Percentiles rank a stretch among this genome's conserved stretches.
These are phyloP conservation scores for Fusarium haematococcum DNA, from an alignment of 2,329 filamentous ascomycete species.

Conservation along the genomic window DNA sequence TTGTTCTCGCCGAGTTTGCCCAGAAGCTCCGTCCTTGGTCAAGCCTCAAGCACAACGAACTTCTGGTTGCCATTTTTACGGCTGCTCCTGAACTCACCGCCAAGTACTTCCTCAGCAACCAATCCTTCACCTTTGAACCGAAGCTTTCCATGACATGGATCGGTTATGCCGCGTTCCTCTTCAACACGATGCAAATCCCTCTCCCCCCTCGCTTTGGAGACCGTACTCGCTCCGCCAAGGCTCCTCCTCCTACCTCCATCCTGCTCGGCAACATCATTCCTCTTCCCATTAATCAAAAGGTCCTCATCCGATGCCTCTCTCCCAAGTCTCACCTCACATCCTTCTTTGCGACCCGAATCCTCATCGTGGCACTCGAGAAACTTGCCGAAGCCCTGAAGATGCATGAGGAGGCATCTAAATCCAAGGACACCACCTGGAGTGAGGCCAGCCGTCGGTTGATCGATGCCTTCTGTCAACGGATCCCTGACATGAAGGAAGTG, in stretches of 20 bases:
- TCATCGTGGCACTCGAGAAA: slow-evolving; percentile 85
- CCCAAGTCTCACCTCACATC: slow-evolving; percentile 83
- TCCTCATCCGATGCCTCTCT: slow-evolving; percentile 81
- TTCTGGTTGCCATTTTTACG: slow-evolving; percentile 83
- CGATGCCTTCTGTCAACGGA: slow-evolving; percentile 80
- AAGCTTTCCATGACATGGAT: slow-evolving; percentile 96
- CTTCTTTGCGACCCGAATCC: slow-evolving; percentile 84
- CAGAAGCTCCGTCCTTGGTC: slow-evolving; percentile 86
- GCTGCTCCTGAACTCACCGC: slow-evolving; percentile 87
- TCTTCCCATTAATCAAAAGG: slow-evolving; percentile 82
- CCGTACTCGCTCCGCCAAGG: slow-evolving; percentile 66
- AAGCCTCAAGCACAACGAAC: slow-evolving; percentile 81
- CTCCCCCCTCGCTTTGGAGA: slow-evolving; percentile 80
- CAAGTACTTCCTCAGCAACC: slow-evolving; percentile 86
- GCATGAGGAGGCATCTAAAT: slow-evolving; percentile 61
- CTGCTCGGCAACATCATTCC: slow-evolving; percentile 90
- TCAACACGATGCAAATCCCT: slow-evolving; percentile 80
- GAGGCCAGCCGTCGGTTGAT: slow-evolving; percentile 76
- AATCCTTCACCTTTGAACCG: slow-evolving; percentile 86
- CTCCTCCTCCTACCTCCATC: slow-evolving; percentile 82
- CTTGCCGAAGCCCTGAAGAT: slow-evolving; percentile 72
- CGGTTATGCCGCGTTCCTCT: slow-evolving; percentile 89
- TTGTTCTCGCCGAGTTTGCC: slow-evolving; percentile 81
- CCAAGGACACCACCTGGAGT: slow-evolving; percentile 68
- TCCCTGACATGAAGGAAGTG: slow-evolving; percentile 85